Percentiles rank a stretch among this genome's conserved stretches.
Conservation (phyloP, 305 asterid species). For the Fraxinus dipetala region DNA sequence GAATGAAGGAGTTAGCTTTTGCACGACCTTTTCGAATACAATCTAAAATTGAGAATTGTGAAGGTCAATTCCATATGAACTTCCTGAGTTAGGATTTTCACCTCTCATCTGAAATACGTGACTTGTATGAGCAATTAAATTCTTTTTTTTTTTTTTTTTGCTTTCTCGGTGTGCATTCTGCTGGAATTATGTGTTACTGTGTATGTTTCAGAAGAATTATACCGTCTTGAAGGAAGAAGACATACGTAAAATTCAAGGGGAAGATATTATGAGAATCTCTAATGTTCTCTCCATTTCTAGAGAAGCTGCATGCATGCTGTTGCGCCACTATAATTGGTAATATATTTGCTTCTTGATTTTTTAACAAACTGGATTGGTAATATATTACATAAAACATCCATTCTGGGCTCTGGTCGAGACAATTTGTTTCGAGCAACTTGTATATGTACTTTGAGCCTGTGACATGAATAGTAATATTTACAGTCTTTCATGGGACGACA, state of each 20-base stretch:
- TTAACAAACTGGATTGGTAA: background rate
- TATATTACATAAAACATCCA: background rate
- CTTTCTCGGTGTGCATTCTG: conserved; percentile 3
- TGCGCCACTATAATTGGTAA: conserved; percentile 83
- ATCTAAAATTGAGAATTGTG: background rate
- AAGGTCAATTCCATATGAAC: background rate
- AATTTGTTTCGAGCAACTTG: background rate
- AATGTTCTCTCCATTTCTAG: conserved; percentile 71
- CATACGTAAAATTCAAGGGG: conserved; percentile 62
- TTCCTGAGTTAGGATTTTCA: background rate
- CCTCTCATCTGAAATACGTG: background rate
- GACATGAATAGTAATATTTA: conserved; percentile 10
- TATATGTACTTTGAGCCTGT: conserved; percentile 9
- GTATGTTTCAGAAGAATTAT: conserved; percentile 59
- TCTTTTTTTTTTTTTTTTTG: background rate
- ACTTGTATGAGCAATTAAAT: conserved; percentile 7
- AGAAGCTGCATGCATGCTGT: conserved; percentile 69
- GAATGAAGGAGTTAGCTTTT: background rate
- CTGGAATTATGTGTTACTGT: conserved; percentile 2
- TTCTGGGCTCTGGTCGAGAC: background rate
- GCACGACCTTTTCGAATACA: background rate
- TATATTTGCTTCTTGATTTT: conserved; percentile 14
- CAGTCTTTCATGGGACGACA: background rate
- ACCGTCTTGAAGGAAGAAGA: conserved; percentile 75
- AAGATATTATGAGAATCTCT: conserved; percentile 63